Evolutionary conservation across 306 rosid species (phyloP), one percentile per base, ranked within the genome.

Genomic region (Malus orientalis): DNA sequence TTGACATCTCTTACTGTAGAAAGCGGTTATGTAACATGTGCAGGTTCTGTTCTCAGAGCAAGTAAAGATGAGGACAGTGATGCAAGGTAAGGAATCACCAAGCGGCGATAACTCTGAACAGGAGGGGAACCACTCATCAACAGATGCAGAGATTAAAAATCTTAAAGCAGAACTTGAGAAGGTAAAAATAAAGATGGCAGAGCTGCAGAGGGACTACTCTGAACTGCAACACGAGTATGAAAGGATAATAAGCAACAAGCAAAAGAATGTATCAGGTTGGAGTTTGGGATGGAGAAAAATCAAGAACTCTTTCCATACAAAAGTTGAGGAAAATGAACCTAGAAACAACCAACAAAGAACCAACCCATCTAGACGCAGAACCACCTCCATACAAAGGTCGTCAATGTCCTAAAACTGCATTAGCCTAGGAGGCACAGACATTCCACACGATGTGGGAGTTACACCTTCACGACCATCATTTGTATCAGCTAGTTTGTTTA

Each of bases 41-140:
- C 93, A 92, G 99, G 93, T 96, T 73, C 83, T 84, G 32, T 82
- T 88, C 77, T 84, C 86, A 32, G 97, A 96, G 89, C 99, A 96
- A 87, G 77, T 89, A 74, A 96, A 91, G 87, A 89, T 96, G 97
- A 91, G 92, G 80, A 65, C 81, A 71, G 85, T 87, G 32, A 86
- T 91, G 93, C 90, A 87, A 86, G 93, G 84, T 70, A 96, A 92
- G 79, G 98, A 89, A 78, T 79, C 74, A 71, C 82, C 84, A 44
- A 85, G 75, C 47, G 83, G 86, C 59, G 71, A 82, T 22, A 79
- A 76, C 82, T 79, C 90, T 55, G 93, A 88, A 60, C 91, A 75
- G 11, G 97, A 85, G 14, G 88, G 69, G 84, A 86, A 86, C 78
- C 85, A 81, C 72, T 72, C 84, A 83, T 81, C 90, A 54, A 84